Percentiles rank a stretch among this genome's conserved stretches.
Conservation (phyloP, 495 filamentous ascomycete genomes). For the Daldinia decipiens region DNA sequence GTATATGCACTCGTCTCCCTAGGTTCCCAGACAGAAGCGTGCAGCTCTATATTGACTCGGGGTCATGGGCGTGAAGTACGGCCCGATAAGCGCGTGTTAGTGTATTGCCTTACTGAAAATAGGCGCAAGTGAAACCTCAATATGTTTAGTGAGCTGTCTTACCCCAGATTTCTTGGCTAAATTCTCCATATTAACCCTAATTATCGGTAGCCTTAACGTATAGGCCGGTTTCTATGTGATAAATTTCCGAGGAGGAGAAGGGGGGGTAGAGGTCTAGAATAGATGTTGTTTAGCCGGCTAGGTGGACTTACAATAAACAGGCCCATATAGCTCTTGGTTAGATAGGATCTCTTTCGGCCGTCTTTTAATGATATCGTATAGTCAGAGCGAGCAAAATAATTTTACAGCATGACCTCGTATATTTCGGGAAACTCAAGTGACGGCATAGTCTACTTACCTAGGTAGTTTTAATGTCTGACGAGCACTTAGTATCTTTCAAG, state of each 20-base stretch:
- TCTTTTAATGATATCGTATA: not conserved
- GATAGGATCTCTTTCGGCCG: not conserved
- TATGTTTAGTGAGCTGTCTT: not conserved
- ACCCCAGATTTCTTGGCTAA: slow-evolving; percentile 21
- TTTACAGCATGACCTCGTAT: slow-evolving; percentile 19
- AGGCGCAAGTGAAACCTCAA: slow-evolving; percentile 9
- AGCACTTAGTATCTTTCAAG: not conserved
- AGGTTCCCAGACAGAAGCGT: not conserved
- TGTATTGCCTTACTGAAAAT: slow-evolving; percentile 9
- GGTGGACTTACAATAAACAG: not conserved
- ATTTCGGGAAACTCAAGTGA: not conserved
- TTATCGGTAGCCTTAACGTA: slow-evolving; percentile 24
- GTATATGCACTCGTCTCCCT: not conserved
- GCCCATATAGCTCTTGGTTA: not conserved
- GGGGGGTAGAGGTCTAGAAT: slow-evolving; percentile 4
- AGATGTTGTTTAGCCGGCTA: slow-evolving; percentile 30
- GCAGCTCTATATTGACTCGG: not conserved
- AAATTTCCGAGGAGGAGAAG: not conserved
- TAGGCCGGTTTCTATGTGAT: slow-evolving; percentile 5
- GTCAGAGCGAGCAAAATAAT: slow-evolving; percentile 3
- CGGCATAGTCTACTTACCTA: not conserved
- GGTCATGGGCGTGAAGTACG: slow-evolving; percentile 21
- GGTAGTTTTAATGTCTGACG: not conserved
- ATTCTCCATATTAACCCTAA: slow-evolving; percentile 21
- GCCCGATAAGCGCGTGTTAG: slow-evolving; percentile 35